Conservation (phyloP, 2,329 filamentous ascomycete species). For the Cladophialophora chaetospira region DNA sequence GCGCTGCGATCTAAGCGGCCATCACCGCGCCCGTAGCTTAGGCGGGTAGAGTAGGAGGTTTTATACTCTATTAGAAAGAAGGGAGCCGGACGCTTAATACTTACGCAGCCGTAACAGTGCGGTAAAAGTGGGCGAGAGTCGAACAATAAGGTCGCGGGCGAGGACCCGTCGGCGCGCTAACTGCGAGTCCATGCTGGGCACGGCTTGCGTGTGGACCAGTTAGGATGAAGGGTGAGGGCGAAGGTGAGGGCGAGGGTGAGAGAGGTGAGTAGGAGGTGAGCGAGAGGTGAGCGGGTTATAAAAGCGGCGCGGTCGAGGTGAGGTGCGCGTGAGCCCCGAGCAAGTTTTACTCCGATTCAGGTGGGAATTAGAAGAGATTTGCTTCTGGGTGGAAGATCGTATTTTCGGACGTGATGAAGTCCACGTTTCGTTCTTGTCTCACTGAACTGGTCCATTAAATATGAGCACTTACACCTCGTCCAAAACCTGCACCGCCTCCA, state of each 20-base stretch:
- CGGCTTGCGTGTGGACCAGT: neutral
- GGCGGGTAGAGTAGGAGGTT: neutral
- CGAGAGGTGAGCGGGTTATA: neutral
- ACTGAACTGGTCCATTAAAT: no score
- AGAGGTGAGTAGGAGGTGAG: neutral
- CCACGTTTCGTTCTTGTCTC: no score
- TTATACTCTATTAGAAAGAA: neutral
- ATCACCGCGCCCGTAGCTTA: neutral
- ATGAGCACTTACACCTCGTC: no score
- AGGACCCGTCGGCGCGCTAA: neutral
- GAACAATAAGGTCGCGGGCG: neutral
- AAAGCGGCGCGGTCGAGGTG: neutral
- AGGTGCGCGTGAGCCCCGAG: neutral
- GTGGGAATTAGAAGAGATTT: no score
- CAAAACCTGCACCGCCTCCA: no score
- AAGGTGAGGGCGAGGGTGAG: neutral
- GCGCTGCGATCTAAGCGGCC: conserved; percentile 5
- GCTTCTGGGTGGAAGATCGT: no score
- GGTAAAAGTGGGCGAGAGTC: neutral
- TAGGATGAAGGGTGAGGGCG: neutral
- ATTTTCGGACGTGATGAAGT: no score
- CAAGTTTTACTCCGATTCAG: neutral
- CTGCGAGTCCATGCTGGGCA: neutral
- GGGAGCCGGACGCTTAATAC: neutral
- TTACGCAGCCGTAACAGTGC: neutral